Evolutionary conservation across 352 stramenopile species (phyloP).

Genomic region (Phytopythium montanum): DNA sequence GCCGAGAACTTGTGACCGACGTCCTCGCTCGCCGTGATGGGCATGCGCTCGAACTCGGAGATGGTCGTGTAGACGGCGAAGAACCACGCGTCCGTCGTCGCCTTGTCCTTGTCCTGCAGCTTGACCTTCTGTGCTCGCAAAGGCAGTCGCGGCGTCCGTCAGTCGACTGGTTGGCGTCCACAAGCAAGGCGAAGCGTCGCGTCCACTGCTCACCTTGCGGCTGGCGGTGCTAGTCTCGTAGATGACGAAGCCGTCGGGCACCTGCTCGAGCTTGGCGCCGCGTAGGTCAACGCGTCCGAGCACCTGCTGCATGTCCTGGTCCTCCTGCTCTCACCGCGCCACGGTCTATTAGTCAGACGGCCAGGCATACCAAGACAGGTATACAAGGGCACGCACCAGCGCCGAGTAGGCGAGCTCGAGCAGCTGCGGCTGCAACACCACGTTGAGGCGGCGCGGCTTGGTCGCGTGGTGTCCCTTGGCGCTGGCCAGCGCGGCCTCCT

Average conservation of each 20-base stretch:
- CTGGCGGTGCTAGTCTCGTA: conserved; percentile 35
- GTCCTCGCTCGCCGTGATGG: conserved; percentile 35
- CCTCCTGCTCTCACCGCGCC: conserved; percentile 21
- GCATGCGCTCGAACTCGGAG: conserved; percentile 50
- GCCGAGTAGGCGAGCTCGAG: conserved; percentile 66
- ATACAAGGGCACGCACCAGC: conserved; percentile 15
- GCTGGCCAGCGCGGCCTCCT: conserved; percentile 13
- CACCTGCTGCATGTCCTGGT: conserved; percentile 66
- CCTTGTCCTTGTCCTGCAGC: conserved; percentile 75
- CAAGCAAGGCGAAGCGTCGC: background rate
- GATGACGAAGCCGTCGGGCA: conserved; percentile 71
- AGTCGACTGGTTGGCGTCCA: background rate
- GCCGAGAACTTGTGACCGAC: conserved; percentile 45
- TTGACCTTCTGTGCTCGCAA: conserved; percentile 49
- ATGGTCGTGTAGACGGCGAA: conserved; percentile 71
- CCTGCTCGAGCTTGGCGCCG: conserved; percentile 64
- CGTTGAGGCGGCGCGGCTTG: conserved; percentile 49
- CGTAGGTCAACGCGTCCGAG: conserved; percentile 58
- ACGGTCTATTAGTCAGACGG: background rate
- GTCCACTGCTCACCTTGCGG: conserved; percentile 28
- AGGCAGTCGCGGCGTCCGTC: background rate
- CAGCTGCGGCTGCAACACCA: conserved; percentile 65
- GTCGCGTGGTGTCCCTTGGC: conserved; percentile 15
- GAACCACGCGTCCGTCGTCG: conserved; percentile 78
- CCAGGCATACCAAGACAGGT: background rate